Percentiles rank a stretch among this genome's conserved stretches.
Evolutionary conservation across 352 stramenopile species (phyloP).

Genomic region (Peronospora tabacina): DNA sequence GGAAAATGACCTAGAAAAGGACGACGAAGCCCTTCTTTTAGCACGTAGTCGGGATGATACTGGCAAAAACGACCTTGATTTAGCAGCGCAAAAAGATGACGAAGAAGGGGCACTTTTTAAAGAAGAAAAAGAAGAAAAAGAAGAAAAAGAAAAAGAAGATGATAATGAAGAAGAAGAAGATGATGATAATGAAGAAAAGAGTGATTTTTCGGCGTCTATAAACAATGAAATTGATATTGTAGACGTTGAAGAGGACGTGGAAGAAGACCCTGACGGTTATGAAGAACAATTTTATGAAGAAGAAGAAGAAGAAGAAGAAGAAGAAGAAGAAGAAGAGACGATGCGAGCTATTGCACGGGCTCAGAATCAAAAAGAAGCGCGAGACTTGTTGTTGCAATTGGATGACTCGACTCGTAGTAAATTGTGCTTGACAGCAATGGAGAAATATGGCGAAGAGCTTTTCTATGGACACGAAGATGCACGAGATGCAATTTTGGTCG

Average conservation of each 20-base stretch:
- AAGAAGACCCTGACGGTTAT: constrained; percentile 6
- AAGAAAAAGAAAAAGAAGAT: constrained; percentile 24
- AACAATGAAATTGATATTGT: constrained; percentile 39
- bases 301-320: constrained; percentile 23
- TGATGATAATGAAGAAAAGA: constrained; percentile 10
- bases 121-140: constrained; percentile 7
- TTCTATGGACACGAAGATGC: constrained; percentile 53
- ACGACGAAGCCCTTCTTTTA: constrained; percentile 10
- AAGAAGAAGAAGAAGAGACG: constrained; percentile 32
- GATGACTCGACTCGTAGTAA: constrained; percentile 49
- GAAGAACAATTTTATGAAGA: constrained; percentile 10
- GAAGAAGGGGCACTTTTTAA: constrained; percentile 14
- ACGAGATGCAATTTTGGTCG: constrained; percentile 53
- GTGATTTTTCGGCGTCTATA: constrained; percentile 17
- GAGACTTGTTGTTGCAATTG: constrained; percentile 39
- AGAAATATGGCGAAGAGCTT: constrained; percentile 63
- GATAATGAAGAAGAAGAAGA: constrained; percentile 30
- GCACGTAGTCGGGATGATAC: constrained; percentile 1
- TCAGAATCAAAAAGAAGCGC: constrained; percentile 45
- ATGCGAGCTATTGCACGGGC: constrained; percentile 27
- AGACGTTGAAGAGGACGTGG: constrained; percentile 26
- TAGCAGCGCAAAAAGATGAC: constrained; percentile 8
- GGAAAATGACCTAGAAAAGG: constrained; percentile 6
- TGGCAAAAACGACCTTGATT: constrained; percentile 2
- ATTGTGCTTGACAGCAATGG: constrained; percentile 46